Base-by-base conservation (phyloP, 1,284 basidiomycete genomes). In the Hymenochaete sp. region DNA sequence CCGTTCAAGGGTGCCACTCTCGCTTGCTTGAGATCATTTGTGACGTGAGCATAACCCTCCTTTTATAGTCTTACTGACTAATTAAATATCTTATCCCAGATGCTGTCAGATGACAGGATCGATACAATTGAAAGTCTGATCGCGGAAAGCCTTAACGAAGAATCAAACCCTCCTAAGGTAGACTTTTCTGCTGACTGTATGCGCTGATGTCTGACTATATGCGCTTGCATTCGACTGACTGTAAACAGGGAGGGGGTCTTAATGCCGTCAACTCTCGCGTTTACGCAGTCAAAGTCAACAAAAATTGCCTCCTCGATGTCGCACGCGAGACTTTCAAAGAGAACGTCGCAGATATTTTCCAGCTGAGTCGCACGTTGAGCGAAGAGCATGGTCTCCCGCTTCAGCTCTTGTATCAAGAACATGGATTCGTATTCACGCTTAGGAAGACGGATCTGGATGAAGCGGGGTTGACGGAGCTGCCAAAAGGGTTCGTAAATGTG, bases 321-420 rank as follows among this genome's bases (percentile, higher is more conserved):
- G 93, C 93, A 1, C 76, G 93, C 6, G 85, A 90, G 58, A 93
- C 93, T 0, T 91, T 85, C 66, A 87, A 84, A 55, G 93, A 96
- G 59, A 93, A 93, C 53, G 71, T 92, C 13, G 74, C 77, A 2
- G 92, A 96, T 56, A 90, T 93, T 39, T 77, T 79, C 50, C 71
- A 79, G 41, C 66, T 92, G 28, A 76, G 74, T 50, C 67, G 67
- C 8, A 65, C 63, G 0, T 62, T 89, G 4, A 67, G 74, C 2
- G 73, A 83, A 46, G 66, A 75, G 45, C 73, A 86, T 52, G 68
- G 67, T 2, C 61, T 92, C 1, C 78, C 81, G 0, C 57, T 91
- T 13, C 69, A 70, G 2, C 63, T 89, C 4, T 65, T 79, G 3
- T 85, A 86, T 57, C 79, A 84, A 57, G 79, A 82, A 32, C 71